Evolutionary conservation across 2,329 filamentous ascomycete genomes (phyloP), one percentile per base, ranked within the genome.

Genomic region (Trichoderma sp.): DNA sequence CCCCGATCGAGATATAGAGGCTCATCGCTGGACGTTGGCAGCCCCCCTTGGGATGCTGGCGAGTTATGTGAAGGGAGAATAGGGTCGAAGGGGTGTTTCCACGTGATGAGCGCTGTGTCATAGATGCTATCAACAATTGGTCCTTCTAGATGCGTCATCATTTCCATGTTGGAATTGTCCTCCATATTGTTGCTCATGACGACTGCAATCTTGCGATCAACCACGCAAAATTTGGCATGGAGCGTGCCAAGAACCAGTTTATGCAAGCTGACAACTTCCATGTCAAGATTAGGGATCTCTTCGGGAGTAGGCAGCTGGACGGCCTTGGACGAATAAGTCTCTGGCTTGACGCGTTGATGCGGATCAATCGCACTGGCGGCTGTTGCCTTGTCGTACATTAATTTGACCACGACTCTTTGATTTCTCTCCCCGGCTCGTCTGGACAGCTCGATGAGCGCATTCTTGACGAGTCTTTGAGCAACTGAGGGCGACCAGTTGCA

Each of bases 151-250:
- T 93, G 92, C 3, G 88, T 85, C 87, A 93, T 90, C 92, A 95
- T 94, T 80, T 95, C 93, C 70, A 94, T 73, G 74, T 95, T 95
- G 75, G 93, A 91, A 68, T 94, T 95, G 74, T 93, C 90, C 79
- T 90, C 86, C 64, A 95, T 92, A 76, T 95, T 95, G 79, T 94
- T 94, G 82, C 92, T 94, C 81, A 92, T 91, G 2, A 95, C 79
- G 1, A 93, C 83, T 0, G 88, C 92, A n/a, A 91, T 84, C 73
- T 87, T 88, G 7, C 92, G 86, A 79, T 95, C 93, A 1, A 95
- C 88, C 1, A 95, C 83, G 85, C 93, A 92, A 77, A 91, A 94
- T 77, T 95, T 95, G 73, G 89, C 85, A 76, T 95, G 93, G 53
- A 94, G 91, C 0, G 93, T 95, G 0, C 93, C 92, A 3, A 95